Evolutionary conservation across 73 alveolate genomes (phyloP), one percentile per base, ranked within the genome.

Genomic region (Tetrahymena borealis): DNA sequence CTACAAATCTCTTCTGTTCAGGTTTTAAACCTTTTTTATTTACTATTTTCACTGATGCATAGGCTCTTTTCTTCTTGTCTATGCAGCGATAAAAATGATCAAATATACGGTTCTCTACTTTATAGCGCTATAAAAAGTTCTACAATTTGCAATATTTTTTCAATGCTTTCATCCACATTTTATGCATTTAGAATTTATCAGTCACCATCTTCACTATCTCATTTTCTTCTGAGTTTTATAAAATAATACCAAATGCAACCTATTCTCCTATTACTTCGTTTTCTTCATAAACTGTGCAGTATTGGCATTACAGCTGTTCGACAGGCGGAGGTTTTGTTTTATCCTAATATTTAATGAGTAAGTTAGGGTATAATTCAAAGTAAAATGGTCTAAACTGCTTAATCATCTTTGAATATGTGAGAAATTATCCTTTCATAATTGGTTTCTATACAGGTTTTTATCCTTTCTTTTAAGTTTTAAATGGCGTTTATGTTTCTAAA

Each of bases 251-350:
- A 60, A 60, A 60, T 60, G 85, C 85, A 24, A 60, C 85, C 28
- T 60, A 60, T 60, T 60, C 85, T 60, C 85, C 85, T 60, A 60
- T 60, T 13, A 60, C 85, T 60, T 60, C 85, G 16, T 60, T 60
- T 60, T 60, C 85, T 60, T 60, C 85, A 60, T 60, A 60, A 15
- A 60, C 28, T 20, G 85, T 60, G 35, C 85, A 60, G 31, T 60
- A n/a, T 28, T 60, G 28, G 31, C 85, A 60, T 60, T 60, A n/a
- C 85, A 60, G 28, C 32, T 60, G 28, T 60, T 60, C 85, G 28
- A 60, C 85, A 24, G 85, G 85, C 85, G 85, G 85, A 24, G 85
- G 85, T n/a, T 60, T 60, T 60, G 85, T 60, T 60, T 60, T 60
- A 60, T 60, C 85, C 28, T 60, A 60, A 60, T 60, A 60, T 9